These are phyloP conservation scores for Penicillium paxilli DNA, from an alignment of 495 filamentous ascomycete species.

Conservation along the genomic window DNA sequence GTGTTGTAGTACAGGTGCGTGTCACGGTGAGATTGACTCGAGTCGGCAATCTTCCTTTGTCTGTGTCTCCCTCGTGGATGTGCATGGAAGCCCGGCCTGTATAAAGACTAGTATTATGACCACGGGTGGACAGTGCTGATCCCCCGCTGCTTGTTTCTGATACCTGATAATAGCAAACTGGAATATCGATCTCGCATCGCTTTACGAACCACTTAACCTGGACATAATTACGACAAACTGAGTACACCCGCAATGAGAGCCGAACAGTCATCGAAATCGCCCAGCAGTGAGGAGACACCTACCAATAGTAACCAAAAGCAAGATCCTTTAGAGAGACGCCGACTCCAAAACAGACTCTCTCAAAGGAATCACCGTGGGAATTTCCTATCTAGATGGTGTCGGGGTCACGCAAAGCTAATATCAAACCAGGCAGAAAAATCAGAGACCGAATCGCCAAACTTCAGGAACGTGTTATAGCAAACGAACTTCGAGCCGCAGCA, in stretches of 20 bases:
- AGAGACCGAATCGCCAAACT: conserved; percentile 45
- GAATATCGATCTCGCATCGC: background rate
- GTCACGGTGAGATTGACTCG: conserved; percentile 25
- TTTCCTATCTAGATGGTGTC: background rate
- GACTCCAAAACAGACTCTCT: conserved; percentile 37
- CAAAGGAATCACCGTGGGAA: conserved; percentile 39
- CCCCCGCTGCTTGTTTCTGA: background rate
- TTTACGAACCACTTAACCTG: no score
- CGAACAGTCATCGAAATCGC: conserved; percentile 5
- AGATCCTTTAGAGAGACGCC: conserved; percentile 30
- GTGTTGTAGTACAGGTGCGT: conserved; percentile 23
- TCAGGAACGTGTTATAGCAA: conserved; percentile 44
- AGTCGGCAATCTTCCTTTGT: conserved; percentile 1
- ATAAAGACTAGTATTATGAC: conserved; percentile 1
- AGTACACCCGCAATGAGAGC: conserved; percentile 8
- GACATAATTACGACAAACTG: no score
- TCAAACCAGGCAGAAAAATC: conserved; percentile 36
- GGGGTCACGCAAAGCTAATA: background rate
- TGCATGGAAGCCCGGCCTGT: conserved; percentile 1
- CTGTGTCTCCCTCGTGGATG: conserved; percentile 5
- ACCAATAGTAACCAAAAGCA: conserved; percentile 20
- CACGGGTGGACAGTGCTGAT: background rate
- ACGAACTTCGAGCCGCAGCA: conserved; percentile 37
- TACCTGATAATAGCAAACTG: background rate
- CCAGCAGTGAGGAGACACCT: conserved; percentile 7